Conservation (phyloP, 2,329 filamentous ascomycete species). For the Clarireedia sp. region DNA sequence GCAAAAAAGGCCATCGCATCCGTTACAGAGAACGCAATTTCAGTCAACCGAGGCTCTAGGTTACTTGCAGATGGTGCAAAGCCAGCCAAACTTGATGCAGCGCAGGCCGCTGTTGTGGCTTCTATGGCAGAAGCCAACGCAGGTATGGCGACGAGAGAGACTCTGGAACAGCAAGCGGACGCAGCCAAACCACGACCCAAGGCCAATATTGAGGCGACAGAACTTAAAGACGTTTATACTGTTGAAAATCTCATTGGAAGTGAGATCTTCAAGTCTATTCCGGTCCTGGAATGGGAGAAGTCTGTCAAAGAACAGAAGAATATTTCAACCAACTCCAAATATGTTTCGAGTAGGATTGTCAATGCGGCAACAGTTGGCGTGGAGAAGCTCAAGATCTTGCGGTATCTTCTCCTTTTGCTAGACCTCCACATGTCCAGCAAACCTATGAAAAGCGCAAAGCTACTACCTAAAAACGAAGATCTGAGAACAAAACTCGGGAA, state of each 20-base stretch:
- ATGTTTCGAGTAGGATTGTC: constrained; percentile 52
- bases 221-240: constrained; percentile 66
- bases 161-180: constrained; percentile 57
- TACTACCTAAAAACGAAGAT: constrained; percentile 54
- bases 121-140: constrained; percentile 54
- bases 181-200: constrained; percentile 65
- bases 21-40: constrained; percentile 63
- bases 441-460: constrained; percentile 37
- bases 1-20: constrained; percentile 69
- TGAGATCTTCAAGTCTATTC: constrained; percentile 59
- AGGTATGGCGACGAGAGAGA: constrained; percentile 58
- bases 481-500: constrained; percentile 45
- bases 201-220: constrained; percentile 58
- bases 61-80: constrained; percentile 28
- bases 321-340: constrained; percentile 49
- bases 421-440: constrained; percentile 43
- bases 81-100: constrained; percentile 45
- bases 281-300: constrained; percentile 68
- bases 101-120: constrained; percentile 52
- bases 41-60: constrained; percentile 31
- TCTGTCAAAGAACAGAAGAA: constrained; percentile 50
- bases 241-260: constrained; percentile 57
- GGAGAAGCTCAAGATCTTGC: constrained; percentile 49
- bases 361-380: constrained; percentile 39
- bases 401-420: constrained; percentile 52